phyloP scores from a whole-genome alignment of 148 eudicot genomes.

The Persicaria maculosa region DNA sequence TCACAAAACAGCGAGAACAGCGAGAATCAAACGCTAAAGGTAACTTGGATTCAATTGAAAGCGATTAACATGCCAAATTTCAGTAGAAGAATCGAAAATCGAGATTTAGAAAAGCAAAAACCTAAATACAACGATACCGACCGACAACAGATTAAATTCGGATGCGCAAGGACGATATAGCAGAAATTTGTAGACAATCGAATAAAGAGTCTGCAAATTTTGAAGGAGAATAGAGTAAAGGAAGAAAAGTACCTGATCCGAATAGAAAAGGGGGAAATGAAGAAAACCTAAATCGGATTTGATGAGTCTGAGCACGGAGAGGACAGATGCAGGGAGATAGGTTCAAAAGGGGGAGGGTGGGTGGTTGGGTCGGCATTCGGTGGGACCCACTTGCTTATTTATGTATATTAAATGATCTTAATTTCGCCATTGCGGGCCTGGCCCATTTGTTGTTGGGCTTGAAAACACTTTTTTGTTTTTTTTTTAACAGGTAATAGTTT shows the following conservation, averaged over 20 bases:
- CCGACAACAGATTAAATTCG: not conserved
- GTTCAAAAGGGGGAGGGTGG: not conserved
- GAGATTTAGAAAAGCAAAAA: not conserved
- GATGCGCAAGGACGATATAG: not conserved
- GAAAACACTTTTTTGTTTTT: too few species aligned
- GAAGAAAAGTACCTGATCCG: slow-evolving; percentile 41
- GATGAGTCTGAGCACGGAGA: slow-evolving; percentile 9
- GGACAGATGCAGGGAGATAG: not conserved
- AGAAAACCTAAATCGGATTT: slow-evolving; percentile 4
- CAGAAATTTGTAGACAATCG: not conserved
- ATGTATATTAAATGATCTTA: not conserved
- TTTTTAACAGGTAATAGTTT: too few species aligned
- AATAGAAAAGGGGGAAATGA: slow-evolving; percentile 18
- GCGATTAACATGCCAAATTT: not conserved
- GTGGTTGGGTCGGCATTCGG: not conserved
- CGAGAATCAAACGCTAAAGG: too few species aligned
- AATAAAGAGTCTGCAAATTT: slow-evolving; percentile 3
- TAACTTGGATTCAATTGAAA: too few species aligned
- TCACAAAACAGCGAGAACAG: not conserved
- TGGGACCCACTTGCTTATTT: not conserved
- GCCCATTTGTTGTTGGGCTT: too few species aligned
- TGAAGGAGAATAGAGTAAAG: not conserved
- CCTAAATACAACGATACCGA: not conserved
- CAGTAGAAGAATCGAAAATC: not conserved
- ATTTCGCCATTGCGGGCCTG: too few species aligned